Conservation (phyloP, 345 rosid genomes). For the Draba incana region DNA sequence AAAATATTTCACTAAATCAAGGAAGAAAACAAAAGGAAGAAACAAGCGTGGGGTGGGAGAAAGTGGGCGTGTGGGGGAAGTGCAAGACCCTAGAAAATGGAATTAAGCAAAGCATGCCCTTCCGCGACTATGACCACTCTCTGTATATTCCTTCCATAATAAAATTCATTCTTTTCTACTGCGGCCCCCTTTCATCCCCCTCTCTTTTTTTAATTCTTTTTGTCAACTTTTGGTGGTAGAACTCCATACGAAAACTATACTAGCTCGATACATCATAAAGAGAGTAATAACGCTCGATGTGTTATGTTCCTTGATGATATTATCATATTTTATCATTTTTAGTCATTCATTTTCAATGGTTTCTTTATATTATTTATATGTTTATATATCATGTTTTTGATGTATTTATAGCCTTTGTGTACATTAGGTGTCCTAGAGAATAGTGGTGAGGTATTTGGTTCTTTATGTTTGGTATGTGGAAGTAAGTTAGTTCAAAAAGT, state of each 20-base stretch:
- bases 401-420: too few species aligned
- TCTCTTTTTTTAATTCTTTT: background rate
- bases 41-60: constrained; percentile 30
- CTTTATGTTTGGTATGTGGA: too few species aligned
- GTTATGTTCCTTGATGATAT: too few species aligned
- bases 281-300: too few species aligned
- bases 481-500: too few species aligned
- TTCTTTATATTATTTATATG: too few species aligned
- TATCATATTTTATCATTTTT: too few species aligned
- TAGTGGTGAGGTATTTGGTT: too few species aligned
- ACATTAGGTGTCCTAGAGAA: too few species aligned
- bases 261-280: background rate
- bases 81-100: constrained; percentile 43
- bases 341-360: too few species aligned
- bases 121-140: constrained; percentile 37
- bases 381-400: too few species aligned
- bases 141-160: constrained; percentile 10
- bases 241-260: background rate
- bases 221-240: background rate
- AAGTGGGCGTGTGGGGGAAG: constrained; percentile 28
- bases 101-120: constrained; percentile 38
- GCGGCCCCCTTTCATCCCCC: background rate
- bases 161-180: constrained; percentile 11
- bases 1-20: background rate
- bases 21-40: constrained; percentile 31